These are phyloP conservation scores for Sporothrix phasma DNA, from an alignment of 2,329 filamentous ascomycete genomes.

Conservation along the genomic window DNA sequence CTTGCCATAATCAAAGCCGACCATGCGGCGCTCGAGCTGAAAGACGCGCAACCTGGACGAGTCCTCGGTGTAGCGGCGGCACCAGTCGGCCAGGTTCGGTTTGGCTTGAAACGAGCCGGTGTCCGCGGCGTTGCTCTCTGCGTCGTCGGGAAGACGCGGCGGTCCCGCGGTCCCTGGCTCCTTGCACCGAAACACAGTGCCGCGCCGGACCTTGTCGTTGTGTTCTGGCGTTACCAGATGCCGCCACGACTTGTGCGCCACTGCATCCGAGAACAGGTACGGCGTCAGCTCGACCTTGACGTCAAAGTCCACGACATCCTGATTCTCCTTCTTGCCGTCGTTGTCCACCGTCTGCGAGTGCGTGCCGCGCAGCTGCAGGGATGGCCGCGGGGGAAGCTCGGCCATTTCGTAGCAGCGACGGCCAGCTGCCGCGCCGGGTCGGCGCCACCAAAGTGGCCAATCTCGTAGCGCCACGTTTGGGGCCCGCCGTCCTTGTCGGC, in stretches of 20 bases:
- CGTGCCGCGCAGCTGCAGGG: constrained; percentile 42
- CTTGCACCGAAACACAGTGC: constrained; percentile 45
- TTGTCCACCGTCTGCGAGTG: constrained; percentile 38
- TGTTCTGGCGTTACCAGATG: constrained; percentile 45
- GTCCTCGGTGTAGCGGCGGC: constrained; percentile 54
- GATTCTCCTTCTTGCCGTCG: constrained; percentile 37
- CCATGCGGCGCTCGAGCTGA: constrained; percentile 40
- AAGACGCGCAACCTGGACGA: constrained; percentile 48
- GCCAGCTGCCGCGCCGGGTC: constrained; percentile 1
- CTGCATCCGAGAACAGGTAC: constrained; percentile 41
- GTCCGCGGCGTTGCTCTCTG: neutral
- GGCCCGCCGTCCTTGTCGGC: neutral
- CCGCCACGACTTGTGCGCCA: constrained; percentile 32
- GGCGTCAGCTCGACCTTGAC: constrained; percentile 49
- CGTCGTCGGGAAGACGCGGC: constrained; percentile 23
- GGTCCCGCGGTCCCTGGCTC: constrained; percentile 29
- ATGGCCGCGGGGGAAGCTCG: constrained; percentile 42
- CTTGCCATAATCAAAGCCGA: constrained; percentile 49
- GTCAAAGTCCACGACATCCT: constrained; percentile 48
- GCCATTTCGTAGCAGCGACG: constrained; percentile 22
- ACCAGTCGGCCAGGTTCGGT: constrained; percentile 50
- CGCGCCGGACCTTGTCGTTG: constrained; percentile 53
- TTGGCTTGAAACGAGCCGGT: constrained; percentile 20
- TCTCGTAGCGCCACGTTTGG: constrained; percentile 7
- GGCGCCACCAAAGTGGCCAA: neutral